These are phyloP conservation scores for Radiomyces spectabilis DNA, from an alignment of 192 early-diverging fungal genomes.

Conservation along the genomic window DNA sequence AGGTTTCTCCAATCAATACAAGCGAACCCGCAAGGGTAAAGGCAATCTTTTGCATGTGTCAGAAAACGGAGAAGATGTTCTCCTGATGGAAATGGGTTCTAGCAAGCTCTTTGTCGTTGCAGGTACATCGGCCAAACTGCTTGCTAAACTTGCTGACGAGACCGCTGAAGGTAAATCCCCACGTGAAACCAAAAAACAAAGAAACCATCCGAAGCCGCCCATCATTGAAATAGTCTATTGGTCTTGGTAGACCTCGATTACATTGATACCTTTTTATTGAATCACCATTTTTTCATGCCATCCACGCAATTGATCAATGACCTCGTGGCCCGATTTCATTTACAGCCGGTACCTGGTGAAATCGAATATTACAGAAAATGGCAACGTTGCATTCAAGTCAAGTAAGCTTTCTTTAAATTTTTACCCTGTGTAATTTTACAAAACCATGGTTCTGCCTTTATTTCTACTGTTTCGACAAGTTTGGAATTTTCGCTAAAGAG, in stretches of 20 bases:
- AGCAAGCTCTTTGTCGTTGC: conserved; percentile 49
- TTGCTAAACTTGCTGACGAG: conserved; percentile 55
- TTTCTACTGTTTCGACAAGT: too few species aligned
- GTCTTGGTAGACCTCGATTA: conserved; percentile 48
- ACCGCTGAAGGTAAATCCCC: conserved; percentile 43
- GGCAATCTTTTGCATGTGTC: not conserved
- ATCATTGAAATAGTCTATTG: not conserved
- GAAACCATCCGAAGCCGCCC: not conserved
- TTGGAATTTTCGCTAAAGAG: too few species aligned
- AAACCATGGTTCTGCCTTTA: too few species aligned
- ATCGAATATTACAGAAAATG: conserved; percentile 38
- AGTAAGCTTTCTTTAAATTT: conserved; percentile 41
- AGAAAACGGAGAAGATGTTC: conserved; percentile 35
- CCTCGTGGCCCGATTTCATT: conserved; percentile 52
- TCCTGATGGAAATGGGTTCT: conserved; percentile 47
- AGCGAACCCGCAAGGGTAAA: too few species aligned
- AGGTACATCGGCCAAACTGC: conserved; percentile 54
- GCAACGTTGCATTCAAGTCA: conserved; percentile 39
- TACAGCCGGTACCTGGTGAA: conserved; percentile 34
- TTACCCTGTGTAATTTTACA: too few species aligned
- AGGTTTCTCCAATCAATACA: too few species aligned
- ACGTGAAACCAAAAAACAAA: not conserved
- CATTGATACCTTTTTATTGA: conserved; percentile 54
- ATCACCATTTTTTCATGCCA: conserved; percentile 52
- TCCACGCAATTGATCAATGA: conserved; percentile 46